Conservation (phyloP, 768 basidiomycete species). For the Auriscalpium microsporum region DNA sequence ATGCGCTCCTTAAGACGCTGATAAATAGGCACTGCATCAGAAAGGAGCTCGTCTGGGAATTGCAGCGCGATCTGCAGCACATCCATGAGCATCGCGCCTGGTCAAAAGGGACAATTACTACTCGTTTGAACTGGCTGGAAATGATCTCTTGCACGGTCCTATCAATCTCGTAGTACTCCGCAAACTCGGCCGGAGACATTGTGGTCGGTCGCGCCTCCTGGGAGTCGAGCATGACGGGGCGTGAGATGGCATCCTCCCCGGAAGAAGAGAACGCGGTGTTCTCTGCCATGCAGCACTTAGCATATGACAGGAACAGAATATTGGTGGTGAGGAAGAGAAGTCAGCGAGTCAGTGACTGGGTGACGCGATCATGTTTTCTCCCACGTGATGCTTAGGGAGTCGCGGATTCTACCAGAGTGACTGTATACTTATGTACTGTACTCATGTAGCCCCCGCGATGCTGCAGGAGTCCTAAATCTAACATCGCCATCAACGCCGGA, state of each 20-base stretch:
- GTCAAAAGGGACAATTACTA: slow-evolving; percentile 25
- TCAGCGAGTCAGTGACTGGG: too few relatives aligned
- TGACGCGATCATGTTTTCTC: too few relatives aligned
- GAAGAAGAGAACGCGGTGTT: slow-evolving; percentile 40
- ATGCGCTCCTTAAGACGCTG: slow-evolving; percentile 48
- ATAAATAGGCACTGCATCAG: slow-evolving; percentile 80
- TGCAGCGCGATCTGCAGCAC: slow-evolving; percentile 71
- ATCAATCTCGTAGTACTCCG: slow-evolving; percentile 68
- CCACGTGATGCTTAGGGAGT: too few relatives aligned
- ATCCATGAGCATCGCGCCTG: background rate
- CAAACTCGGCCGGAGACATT: slow-evolving; percentile 34
- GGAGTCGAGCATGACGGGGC: slow-evolving; percentile 39
- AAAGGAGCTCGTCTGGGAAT: slow-evolving; percentile 90
- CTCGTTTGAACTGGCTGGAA: slow-evolving; percentile 60
- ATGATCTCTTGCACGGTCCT: slow-evolving; percentile 55
- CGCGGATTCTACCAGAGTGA: too few relatives aligned
- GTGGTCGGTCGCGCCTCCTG: slow-evolving; percentile 26
- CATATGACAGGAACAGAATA: too few relatives aligned
- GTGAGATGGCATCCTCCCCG: slow-evolving; percentile 56
- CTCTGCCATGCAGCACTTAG: slow-evolving; percentile 14
- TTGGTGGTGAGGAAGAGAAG: too few relatives aligned
- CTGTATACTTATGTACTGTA: too few relatives aligned
- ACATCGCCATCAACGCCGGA: too few relatives aligned
- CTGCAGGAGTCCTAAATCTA: too few relatives aligned
- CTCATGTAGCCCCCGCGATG: too few relatives aligned